Conservation (phyloP, 2,329 filamentous ascomycete species). For the Aspergillus thermomutatus region DNA sequence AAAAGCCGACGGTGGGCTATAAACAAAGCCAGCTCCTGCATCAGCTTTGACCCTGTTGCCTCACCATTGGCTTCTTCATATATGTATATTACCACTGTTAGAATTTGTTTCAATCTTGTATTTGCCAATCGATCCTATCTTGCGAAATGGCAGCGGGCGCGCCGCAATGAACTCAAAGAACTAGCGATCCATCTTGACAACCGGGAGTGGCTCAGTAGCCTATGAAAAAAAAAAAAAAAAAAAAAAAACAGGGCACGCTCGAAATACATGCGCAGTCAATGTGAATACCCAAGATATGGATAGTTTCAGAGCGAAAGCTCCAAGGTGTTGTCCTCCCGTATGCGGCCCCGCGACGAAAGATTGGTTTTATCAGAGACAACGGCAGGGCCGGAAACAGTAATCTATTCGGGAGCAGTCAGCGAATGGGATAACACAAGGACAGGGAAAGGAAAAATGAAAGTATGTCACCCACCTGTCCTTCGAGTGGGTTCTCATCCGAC, state of each 20-base stretch:
- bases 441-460: neutral
- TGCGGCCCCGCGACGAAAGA: slow-evolving; percentile 61
- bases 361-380: slow-evolving; percentile 66
- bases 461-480: slow-evolving; percentile 59
- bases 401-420: slow-evolving; percentile 43
- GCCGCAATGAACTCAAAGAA: neutral
- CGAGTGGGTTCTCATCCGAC: slow-evolving; percentile 27
- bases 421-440: slow-evolving; percentile 1
- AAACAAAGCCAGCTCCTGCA: slow-evolving; percentile 16
- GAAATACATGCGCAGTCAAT: neutral
- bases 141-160: neutral
- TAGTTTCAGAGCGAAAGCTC: slow-evolving; percentile 41
- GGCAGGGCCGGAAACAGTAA: slow-evolving; percentile 68
- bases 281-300: neutral
- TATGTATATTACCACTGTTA: slow-evolving; percentile 23
- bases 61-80: neutral
- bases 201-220: neutral
- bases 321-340: slow-evolving; percentile 71
- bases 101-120: slow-evolving; percentile 18
- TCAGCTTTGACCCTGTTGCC: slow-evolving; percentile 2
- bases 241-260: neutral
- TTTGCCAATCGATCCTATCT: slow-evolving; percentile 15
- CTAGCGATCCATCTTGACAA: neutral
- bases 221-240: neutral
- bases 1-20: slow-evolving; percentile 19